Evolutionary conservation across 306 rosid genomes (phyloP).

Genomic region (Senna tora): DNA sequence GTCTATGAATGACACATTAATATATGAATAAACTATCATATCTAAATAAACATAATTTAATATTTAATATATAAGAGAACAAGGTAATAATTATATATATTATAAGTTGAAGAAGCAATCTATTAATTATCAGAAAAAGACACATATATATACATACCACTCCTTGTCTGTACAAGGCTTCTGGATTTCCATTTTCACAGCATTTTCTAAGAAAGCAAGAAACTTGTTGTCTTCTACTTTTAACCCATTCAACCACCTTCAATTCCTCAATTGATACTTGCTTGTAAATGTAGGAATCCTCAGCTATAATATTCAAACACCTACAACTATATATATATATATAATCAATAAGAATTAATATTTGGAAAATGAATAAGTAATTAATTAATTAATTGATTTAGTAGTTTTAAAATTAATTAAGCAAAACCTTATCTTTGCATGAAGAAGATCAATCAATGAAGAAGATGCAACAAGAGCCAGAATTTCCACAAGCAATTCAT

Average conservation of each 20-base stretch:
- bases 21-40: too few relatives aligned
- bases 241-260: background rate
- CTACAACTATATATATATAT: background rate
- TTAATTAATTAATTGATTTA: background rate
- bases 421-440: background rate
- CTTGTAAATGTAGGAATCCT: background rate
- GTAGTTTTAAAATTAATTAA: background rate
- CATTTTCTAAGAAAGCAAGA: background rate
- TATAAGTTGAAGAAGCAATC: too few relatives aligned
- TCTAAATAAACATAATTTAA: too few relatives aligned
- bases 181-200: background rate
- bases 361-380: background rate
- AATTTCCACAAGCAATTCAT: slow-evolving; percentile 13
- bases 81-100: too few relatives aligned
- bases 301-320: background rate
- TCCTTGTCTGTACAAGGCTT: slow-evolving; percentile 20
- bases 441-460: background rate
- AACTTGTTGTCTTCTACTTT: background rate
- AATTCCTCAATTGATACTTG: background rate
- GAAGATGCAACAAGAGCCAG: background rate
- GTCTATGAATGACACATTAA: too few relatives aligned
- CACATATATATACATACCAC: background rate
- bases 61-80: too few relatives aligned
- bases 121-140: too few relatives aligned
- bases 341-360: too few relatives aligned